Conservation (phyloP, 164 flowering plant genomes). For the Liquidambar formosana region DNA sequence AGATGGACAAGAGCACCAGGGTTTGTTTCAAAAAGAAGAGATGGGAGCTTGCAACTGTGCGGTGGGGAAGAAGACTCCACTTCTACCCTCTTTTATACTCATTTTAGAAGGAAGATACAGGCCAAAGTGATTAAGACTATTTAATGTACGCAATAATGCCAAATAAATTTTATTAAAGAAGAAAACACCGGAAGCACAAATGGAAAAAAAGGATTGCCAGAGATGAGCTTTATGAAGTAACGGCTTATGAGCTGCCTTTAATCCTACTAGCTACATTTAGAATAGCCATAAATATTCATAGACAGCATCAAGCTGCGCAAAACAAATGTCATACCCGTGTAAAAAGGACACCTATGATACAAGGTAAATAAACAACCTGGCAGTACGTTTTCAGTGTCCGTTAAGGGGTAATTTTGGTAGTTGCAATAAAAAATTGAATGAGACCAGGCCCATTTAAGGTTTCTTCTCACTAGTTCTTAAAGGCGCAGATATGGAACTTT, state of each 20-base stretch:
- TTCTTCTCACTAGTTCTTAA: not conserved
- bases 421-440: not conserved
- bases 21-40: constrained; percentile 1
- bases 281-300: constrained; percentile 7
- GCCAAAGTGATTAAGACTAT: not conserved
- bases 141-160: constrained; percentile 10
- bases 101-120: not conserved
- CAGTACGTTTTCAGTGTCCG: constrained; percentile 3
- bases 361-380: not conserved
- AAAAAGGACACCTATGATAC: not conserved
- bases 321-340: not conserved
- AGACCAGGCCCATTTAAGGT: not conserved
- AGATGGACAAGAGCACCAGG: not conserved
- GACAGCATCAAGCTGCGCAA: not conserved
- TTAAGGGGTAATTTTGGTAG: constrained; percentile 12
- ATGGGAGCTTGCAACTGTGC: not conserved
- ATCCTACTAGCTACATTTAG: not conserved
- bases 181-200: constrained; percentile 2
- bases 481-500: not conserved
- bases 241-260: constrained; percentile 1
- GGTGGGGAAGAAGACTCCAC: constrained; percentile 3
- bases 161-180: constrained; percentile 1
- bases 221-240: not conserved
- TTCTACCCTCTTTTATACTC: constrained; percentile 10
- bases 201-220: not conserved